Base-by-base conservation (phyloP, 805 yeast species). In the Starmera amethionina region DNA sequence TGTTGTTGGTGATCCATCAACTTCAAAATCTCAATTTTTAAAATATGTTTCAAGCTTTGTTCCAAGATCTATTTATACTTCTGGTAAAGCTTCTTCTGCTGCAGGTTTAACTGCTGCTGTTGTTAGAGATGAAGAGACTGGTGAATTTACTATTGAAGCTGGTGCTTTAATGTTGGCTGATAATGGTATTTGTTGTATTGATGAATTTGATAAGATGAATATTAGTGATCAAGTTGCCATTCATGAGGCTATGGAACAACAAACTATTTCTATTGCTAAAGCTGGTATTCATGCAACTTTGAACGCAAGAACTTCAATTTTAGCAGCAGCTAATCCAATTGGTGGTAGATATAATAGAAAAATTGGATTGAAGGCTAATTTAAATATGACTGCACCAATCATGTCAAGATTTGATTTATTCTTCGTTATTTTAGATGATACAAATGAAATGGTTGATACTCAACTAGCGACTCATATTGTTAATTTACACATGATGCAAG, bases 231-330 rank as follows among this genome's bases (percentile, higher is more conserved):
- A 93, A 64, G 97, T 93, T 41, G 97, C 97, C 4, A 90, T 93
- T 66, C 98, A 93, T 65, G 98, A 93, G 67, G 98, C 97, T 19
- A 93, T 93, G 98, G 98, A 93, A 72, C 98, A 93, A 65, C 98
- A 93, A 63, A 93, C 98, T 0, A 93, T 93, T 49, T 89, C 97
- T 13, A 93, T 93, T 55, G 97, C 98, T 10, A 93, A 93, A 60
- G 98, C 98, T 1, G 98, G 98, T 56, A 93, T 93, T 47, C 97
- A 93, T 56, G 97, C 98, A 2, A 93, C 98, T 1, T 68, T 93
- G 54, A 93, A 93, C 60, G 98, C 98, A 2, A 75, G 98, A 55
- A 87, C 98, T 0, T 87, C 97, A 0, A 93, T 93, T 51, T 65
- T 93, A 38, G 98, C 98, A 0, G 97, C 98, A n/a, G 98, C 98